phyloP scores from a whole-genome alignment of 2,329 filamentous ascomycete species.

The Alternaria viburni region DNA sequence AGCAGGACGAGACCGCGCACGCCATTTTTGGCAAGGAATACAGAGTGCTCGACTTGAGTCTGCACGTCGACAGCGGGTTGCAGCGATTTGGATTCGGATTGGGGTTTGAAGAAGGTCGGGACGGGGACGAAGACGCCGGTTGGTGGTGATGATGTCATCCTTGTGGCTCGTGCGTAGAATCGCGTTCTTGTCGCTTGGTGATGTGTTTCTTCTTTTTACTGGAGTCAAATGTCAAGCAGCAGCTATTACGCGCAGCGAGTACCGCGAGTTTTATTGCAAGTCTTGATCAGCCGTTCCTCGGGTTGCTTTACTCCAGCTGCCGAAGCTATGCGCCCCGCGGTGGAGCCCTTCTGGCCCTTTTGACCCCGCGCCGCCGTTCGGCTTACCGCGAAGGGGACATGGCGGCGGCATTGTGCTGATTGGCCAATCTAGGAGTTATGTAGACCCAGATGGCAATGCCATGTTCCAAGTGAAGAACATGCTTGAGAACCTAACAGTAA shows the following conservation, averaged over 20 bases:
- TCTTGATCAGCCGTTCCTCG: constrained; percentile 27
- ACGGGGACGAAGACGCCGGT: constrained; percentile 53
- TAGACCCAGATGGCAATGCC: background rate
- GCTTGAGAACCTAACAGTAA: background rate
- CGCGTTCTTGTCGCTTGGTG: background rate
- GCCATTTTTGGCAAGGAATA: constrained; percentile 66
- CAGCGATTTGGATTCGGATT: constrained; percentile 52
- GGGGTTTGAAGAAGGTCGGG: constrained; percentile 68
- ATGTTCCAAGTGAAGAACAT: background rate
- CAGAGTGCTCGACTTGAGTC: constrained; percentile 63
- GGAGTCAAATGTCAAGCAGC: background rate
- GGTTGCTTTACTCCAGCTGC: constrained; percentile 29
- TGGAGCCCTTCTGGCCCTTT: constrained; percentile 18
- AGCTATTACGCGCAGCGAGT: background rate
- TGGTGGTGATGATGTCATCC: constrained; percentile 40
- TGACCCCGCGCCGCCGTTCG: constrained; percentile 39
- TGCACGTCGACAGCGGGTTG: constrained; percentile 63
- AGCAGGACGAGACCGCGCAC: constrained; percentile 68
- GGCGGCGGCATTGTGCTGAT: background rate
- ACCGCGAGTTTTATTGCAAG: constrained; percentile 1
- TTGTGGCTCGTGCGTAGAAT: constrained; percentile 14
- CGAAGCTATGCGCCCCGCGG: constrained; percentile 32
- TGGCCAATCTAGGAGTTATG: background rate
- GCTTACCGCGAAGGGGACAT: constrained; percentile 16
- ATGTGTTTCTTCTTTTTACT: background rate